A percentile compares a stretch with the other conserved stretches of the same genome.
phyloP scores from a whole-genome alignment of 352 stramenopile species.

The Phytophthora niederhauseri region DNA sequence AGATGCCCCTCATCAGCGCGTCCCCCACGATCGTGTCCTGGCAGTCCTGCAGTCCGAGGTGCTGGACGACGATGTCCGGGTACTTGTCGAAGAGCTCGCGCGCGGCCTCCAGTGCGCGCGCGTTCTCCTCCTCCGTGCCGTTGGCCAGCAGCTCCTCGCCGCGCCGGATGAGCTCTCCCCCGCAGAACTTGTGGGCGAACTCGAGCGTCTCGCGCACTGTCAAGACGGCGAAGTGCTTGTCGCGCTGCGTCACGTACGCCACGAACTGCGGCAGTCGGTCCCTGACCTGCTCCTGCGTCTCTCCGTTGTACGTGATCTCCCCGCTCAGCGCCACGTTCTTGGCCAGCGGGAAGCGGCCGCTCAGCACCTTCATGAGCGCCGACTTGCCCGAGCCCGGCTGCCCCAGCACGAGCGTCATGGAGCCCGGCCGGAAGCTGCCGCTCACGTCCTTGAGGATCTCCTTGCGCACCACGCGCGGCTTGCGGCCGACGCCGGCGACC shows the following conservation, averaged over 20 bases:
- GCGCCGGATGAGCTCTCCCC: slow-evolving; percentile 26
- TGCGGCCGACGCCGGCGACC: slow-evolving; percentile 12
- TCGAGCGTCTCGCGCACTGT: slow-evolving; percentile 55
- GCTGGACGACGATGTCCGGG: slow-evolving; percentile 48
- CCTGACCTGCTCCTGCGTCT: slow-evolving; percentile 20
- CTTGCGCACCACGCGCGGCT: slow-evolving; percentile 30
- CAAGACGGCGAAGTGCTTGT: slow-evolving; percentile 42
- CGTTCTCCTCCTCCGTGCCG: slow-evolving; percentile 44
- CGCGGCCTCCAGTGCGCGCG: slow-evolving; percentile 18
- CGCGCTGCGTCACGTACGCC: slow-evolving; percentile 42
- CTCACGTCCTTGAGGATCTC: slow-evolving; percentile 44
- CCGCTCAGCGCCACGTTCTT: slow-evolving; percentile 37
- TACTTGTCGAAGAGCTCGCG: slow-evolving; percentile 31
- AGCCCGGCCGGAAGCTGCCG: slow-evolving; percentile 37
- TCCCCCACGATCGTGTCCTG: slow-evolving; percentile 61
- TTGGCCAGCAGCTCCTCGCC: slow-evolving; percentile 29
- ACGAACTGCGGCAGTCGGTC: slow-evolving; percentile 38
- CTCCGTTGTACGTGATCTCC: slow-evolving; percentile 46
- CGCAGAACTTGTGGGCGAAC: slow-evolving; percentile 49
- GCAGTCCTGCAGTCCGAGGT: slow-evolving; percentile 48
- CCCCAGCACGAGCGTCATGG: slow-evolving; percentile 51
- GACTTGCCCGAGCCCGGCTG: slow-evolving; percentile 50
- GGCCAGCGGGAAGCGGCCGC: slow-evolving; percentile 33
- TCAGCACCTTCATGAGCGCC: slow-evolving; percentile 48
- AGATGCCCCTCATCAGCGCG: slow-evolving; percentile 49